Conservation (phyloP, 139 green algal species). For the Tetradesmus lagerheimii region DNA sequence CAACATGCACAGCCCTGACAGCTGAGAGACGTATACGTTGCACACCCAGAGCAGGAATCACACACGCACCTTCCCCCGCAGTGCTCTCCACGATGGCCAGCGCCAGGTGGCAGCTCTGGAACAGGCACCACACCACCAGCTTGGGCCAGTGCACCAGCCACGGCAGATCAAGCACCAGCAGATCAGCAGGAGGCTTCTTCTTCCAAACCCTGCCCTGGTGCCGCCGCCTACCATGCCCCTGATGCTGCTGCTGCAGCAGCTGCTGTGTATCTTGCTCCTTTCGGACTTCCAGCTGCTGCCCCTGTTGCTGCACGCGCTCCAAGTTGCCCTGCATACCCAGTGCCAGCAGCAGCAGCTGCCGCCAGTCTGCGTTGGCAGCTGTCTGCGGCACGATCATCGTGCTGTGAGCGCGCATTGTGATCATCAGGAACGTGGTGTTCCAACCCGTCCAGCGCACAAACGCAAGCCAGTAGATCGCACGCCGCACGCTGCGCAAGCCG, state of each 20-base stretch:
- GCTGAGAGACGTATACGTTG: too few relatives aligned
- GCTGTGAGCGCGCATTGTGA: slow-evolving; percentile 25
- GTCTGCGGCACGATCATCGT: slow-evolving; percentile 30
- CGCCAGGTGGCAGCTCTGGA: slow-evolving; percentile 13
- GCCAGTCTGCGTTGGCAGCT: neutral
- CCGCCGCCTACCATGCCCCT: too few relatives aligned
- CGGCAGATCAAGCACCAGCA: slow-evolving; percentile 37
- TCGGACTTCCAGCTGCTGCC: too few relatives aligned
- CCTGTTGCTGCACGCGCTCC: neutral
- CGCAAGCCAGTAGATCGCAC: slow-evolving; percentile 34
- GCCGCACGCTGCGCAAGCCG: neutral
- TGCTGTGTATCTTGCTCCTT: neutral
- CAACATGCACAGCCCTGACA: too few relatives aligned
- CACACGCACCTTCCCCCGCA: neutral
- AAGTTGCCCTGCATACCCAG: neutral
- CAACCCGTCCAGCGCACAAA: slow-evolving; percentile 36
- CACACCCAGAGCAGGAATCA: neutral
- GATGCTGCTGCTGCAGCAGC: neutral
- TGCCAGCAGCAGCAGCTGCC: slow-evolving; percentile 7
- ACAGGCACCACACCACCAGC: slow-evolving; percentile 8
- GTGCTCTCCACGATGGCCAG: slow-evolving; percentile 14
- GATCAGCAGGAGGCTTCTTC: slow-evolving; percentile 10
- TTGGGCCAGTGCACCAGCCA: slow-evolving; percentile 36
- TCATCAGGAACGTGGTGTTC: slow-evolving; percentile 48
- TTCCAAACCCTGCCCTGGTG: neutral